Conservation (phyloP, 306 rosid genomes). For the Malus sylvestris region DNA sequence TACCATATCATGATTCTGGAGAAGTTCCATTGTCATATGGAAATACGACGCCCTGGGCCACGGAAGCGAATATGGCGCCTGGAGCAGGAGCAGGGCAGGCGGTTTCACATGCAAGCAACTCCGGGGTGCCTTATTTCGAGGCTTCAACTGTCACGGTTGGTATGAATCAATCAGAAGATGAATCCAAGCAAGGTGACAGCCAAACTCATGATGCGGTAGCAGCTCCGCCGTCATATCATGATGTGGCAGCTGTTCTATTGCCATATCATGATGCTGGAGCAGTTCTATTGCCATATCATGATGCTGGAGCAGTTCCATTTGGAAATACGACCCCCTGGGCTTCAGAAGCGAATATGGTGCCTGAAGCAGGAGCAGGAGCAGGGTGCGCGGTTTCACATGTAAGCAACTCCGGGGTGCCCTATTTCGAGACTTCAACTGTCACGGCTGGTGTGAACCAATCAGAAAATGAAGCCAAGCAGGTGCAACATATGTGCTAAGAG, state of each 20-base stretch:
- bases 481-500: not conserved
- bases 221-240: not conserved
- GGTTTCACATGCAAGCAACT: not conserved
- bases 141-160: constrained; percentile 12
- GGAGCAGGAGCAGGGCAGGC: not conserved
- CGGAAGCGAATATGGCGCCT: not conserved
- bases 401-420: not conserved
- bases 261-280: too few relatives aligned
- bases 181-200: not conserved
- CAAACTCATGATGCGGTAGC: not conserved
- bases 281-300: not conserved
- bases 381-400: not conserved
- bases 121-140: constrained; percentile 2
- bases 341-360: not conserved
- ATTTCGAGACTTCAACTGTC: constrained; percentile 11
- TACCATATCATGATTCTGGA: too few relatives aligned
- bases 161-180: not conserved
- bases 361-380: not conserved
- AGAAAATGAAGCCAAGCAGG: not conserved
- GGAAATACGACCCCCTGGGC: not conserved
- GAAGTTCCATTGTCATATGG: not conserved
- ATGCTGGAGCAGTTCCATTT: not conserved
- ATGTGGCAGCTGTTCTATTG: too few relatives aligned
- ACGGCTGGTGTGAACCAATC: constrained; percentile 4
- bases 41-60: not conserved